Evolutionary conservation across 352 stramenopile genomes (phyloP), one percentile per base, ranked within the genome.

Genomic region (Globisporangium canariense): DNA sequence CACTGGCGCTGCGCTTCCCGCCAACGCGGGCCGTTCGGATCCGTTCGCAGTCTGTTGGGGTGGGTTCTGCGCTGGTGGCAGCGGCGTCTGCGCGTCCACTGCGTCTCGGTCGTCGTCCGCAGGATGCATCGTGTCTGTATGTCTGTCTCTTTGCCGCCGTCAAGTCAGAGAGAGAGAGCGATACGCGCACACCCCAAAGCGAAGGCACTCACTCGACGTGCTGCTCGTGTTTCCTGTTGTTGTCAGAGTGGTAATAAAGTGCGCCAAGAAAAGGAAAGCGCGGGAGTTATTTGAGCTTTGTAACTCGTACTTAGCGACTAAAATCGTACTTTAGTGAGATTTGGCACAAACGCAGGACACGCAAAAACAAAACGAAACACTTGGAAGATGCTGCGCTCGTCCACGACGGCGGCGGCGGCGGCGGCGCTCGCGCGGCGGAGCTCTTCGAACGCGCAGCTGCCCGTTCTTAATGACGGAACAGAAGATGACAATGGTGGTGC

Each of bases 321-420:
- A 30, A 16, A 28, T 28, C 45, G n/a, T 28, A 51, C 45, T 51
- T 51, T 28, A 51, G 45, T 14, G 45, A 28, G n/a, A 28, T 4
- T 22, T n/a, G 18, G 20, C 41, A 16, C 53, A 20, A n/a, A 41
- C 8, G 22, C 22, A 34, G 28, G 18, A 55, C 22, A 54, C n/a
- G 9, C 11, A 32, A 56, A 45, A 38, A 45, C 16, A 45, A 51
- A 25, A 41, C 28, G 22, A 13, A 38, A 25, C 16, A 10, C 38
- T 36, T 8, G 32, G 55, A 54, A 49, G 3, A 64, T 64, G 58
- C 58, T 64, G 46, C 36, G 58, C 16, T 14, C 58, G 14, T 57
- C 58, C 30, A 57, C 58, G 46, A 64, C 58, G 30, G 45, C 45
- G 32, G 30, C 45, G n/a, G n/a, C n/a, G 54, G 25, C 58, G 65